phyloP scores from a whole-genome alignment of 2,329 filamentous ascomycete genomes.

The Corynespora cassiicola region DNA sequence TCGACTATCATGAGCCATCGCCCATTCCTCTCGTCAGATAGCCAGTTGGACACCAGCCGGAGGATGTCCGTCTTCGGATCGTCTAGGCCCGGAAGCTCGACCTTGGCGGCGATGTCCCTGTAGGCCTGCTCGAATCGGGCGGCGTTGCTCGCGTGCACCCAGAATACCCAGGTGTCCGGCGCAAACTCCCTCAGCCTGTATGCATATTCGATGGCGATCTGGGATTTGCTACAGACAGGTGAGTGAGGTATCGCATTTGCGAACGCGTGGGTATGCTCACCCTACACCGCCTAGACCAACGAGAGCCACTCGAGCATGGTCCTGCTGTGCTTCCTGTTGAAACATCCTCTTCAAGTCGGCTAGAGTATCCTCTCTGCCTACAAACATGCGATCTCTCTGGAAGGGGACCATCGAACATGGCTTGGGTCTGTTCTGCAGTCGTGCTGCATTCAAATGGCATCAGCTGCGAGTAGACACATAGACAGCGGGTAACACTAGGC shows the following conservation, averaged over 20 bases:
- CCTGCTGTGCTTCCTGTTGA: constrained; percentile 12
- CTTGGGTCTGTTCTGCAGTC: not conserved
- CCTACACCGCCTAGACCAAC: too few species aligned
- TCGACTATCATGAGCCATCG: constrained; percentile 5
- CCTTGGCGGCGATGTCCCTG: constrained; percentile 20
- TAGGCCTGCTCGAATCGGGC: constrained; percentile 25
- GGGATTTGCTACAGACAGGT: constrained; percentile 21
- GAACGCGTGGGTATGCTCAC: too few species aligned
- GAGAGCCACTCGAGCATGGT: too few species aligned
- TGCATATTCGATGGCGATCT: constrained; percentile 13
- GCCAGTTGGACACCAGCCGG: constrained; percentile 14
- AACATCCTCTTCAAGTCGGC: constrained; percentile 11
- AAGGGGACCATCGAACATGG: constrained; percentile 14
- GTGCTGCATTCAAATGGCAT: not conserved
- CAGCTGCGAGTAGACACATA: too few species aligned
- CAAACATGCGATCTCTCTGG: constrained; percentile 13
- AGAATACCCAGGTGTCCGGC: constrained; percentile 5
- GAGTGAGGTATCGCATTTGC: too few species aligned
- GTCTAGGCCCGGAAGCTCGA: constrained; percentile 21
- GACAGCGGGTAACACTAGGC: too few species aligned
- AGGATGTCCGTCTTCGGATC: constrained; percentile 12
- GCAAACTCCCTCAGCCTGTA: constrained; percentile 1
- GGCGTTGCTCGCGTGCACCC: constrained; percentile 5
- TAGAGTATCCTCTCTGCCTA: constrained; percentile 15
- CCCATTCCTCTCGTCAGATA: constrained; percentile 12